Base-by-base conservation (phyloP, 345 rosid species). In the Triadica sebifera region DNA sequence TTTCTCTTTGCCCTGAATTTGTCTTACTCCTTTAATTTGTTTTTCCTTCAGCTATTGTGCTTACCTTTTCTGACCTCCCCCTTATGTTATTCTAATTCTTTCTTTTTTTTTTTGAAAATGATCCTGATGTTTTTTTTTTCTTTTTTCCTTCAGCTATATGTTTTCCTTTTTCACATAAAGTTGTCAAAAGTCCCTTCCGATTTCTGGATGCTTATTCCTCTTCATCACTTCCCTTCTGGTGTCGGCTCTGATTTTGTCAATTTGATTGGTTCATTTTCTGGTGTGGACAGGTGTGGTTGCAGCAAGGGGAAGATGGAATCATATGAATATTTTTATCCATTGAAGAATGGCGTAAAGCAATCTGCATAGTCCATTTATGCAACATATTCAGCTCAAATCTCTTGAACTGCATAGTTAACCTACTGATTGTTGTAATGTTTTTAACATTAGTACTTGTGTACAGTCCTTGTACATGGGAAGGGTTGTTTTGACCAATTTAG, bases 251-350 rank as follows among this genome's bases (percentile, higher is more conserved):
- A 57, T 81, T 74, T 20, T 57, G 47, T 43, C 90, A 76, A 82
- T 84, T 94, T 90, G 96, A 88, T 91, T 72, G 87, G 81, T 84
- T 81, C 73, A 82, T 78, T 84, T 86, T 86, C 82, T 85, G 75
- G 73, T 82, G 84, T 87, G 69, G 75, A 77, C 97, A 91, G 97
- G 97, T 88, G 79, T 73, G 16, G 60, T 80, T 73, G 86, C 86
- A 47, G 91, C 86, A 80, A 85, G 85, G 76, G 85, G 88, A 84
- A 84, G 90, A 81, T 71, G 90, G 80, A 85, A 81, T 86, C 85
- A 72, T 79, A 82, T 83, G 81, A 84, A 85, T 85, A 56, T 87
- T 81, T 83, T 79, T 89, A 94, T 87, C 47, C 87, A 81, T 80
- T 83, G 89, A 88, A 65, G 87, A 78, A 65, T 83, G 79, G 79